A percentile compares a stretch with the other conserved stretches of the same genome.
phyloP scores from a whole-genome alignment of 1,284 basidiomycete species.

The Neonothopanus nambi region DNA sequence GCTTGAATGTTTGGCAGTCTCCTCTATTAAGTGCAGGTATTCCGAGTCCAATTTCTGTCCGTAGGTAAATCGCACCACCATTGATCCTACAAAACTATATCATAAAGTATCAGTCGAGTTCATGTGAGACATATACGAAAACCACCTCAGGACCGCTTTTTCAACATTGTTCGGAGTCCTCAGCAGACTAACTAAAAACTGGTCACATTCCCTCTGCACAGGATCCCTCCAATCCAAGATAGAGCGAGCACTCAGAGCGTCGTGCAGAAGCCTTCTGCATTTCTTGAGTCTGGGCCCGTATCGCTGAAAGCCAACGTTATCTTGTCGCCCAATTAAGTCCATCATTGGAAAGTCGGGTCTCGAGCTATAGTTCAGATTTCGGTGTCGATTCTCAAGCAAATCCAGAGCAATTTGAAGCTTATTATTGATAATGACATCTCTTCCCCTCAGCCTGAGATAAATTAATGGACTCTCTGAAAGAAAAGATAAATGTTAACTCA shows the following conservation, averaged over 20 bases:
- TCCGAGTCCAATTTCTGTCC: conserved; percentile 2
- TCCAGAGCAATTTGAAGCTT: conserved; percentile 1
- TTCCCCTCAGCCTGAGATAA: conserved; percentile 8
- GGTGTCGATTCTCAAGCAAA: conserved; percentile 5
- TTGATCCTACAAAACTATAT: neutral
- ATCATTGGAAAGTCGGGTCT: conserved; percentile 7
- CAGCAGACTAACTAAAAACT: neutral
- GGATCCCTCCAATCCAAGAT: neutral
- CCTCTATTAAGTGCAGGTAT: neutral
- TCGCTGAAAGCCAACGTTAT: conserved; percentile 2
- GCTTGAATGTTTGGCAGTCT: neutral
- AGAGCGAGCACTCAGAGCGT: neutral
- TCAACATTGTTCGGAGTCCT: neutral
- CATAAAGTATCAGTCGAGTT: neutral
- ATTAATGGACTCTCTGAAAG: conserved; percentile 1
- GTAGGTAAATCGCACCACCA: conserved; percentile 6
- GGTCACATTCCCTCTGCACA: neutral
- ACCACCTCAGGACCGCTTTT: neutral
- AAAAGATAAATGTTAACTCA: neutral
- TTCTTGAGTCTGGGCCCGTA: conserved; percentile 5
- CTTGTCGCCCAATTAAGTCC: conserved; percentile 1
- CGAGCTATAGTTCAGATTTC: neutral
- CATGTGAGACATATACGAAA: too few relatives aligned
- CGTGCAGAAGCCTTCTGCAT: conserved; percentile 1
- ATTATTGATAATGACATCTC: conserved; percentile 6